Evolutionary conservation across 306 rosid species (phyloP), one percentile per base, ranked within the genome.

Genomic region (Lagenaria siceraria): DNA sequence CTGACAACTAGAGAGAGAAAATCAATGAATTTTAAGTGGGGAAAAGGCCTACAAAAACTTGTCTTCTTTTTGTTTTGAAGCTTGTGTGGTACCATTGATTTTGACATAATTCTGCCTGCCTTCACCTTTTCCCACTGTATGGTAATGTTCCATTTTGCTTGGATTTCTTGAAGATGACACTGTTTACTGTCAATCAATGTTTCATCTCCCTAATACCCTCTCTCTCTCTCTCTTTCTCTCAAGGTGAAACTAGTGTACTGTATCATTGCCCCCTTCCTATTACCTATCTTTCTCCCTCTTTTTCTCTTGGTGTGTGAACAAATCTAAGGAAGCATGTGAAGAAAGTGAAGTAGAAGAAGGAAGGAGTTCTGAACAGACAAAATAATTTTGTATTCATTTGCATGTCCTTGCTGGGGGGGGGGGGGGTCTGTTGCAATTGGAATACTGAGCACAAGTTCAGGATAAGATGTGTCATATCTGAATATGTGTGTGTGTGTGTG

Each of bases 401-500:
- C 46, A 52, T 73, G 77, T 73, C 77, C 61, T 49, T 29, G 48
- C 61, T 8, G 12, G 29, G 61, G 43, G 29, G 18, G 43, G 29
- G 18, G 46, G 59, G 74, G 60, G 77, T 22, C 77, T 73, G 62
- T 25, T 49, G 77, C 59, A 49, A 49, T 71, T 71, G 76, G 76
- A 71, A 49, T 71, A 71, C 76, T 52, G 77, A 73, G 40, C 60
- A 17, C 46, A 51, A 52, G 4, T 62, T 48, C 73, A 77, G 61
- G 80, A 63, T 62, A 61, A 63, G 80, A 77, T 77, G 56, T 61
- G 69, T 77, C 80, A 63, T 48, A 29, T 42, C 35, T n/a, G 74
- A 40, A 66, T 68, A 3, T 69, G 75, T 69, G 75, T 42, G 74
- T 66, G 17, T 43, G 74, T 21, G 54, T 21, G 75, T 66, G 17